Evolutionary conservation across 2,329 filamentous ascomycete species (phyloP).

Genomic region (Conoideocrella luteorostrata): DNA sequence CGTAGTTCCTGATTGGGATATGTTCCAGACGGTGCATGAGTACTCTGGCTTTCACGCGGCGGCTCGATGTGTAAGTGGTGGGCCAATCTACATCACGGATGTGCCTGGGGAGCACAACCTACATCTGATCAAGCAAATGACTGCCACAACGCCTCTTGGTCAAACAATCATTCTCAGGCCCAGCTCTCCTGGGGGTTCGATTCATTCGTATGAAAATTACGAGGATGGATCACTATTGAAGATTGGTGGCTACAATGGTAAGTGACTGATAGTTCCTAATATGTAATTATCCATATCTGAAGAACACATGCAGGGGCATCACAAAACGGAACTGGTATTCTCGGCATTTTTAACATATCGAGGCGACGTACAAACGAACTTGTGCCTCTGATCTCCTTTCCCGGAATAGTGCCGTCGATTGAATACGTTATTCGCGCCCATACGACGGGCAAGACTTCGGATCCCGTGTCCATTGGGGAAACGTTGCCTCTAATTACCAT

Average conservation of each 20-base stretch:
- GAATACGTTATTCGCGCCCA: constrained; percentile 72
- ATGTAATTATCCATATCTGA: not conserved
- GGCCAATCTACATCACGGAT: constrained; percentile 93
- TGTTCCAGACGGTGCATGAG: constrained; percentile 58
- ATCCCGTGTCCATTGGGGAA: constrained; percentile 38
- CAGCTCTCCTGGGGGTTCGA: constrained; percentile 63
- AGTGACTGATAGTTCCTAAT: constrained; percentile 8
- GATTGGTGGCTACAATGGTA: constrained; percentile 70
- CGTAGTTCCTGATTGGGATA: constrained; percentile 74
- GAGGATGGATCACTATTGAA: constrained; percentile 68
- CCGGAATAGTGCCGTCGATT: constrained; percentile 52
- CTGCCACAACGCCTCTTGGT: constrained; percentile 62
- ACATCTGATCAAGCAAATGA: constrained; percentile 72
- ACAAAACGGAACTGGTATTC: constrained; percentile 64
- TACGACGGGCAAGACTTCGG: constrained; percentile 55
- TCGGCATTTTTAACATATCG: constrained; percentile 81
- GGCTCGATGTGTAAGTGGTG: constrained; percentile 81
- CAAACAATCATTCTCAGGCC: constrained; percentile 78
- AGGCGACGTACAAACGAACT: constrained; percentile 58
- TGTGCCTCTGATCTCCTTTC: constrained; percentile 64
- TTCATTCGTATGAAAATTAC: constrained; percentile 69
- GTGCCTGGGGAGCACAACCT: constrained; percentile 75
- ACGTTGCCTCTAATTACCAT: constrained; percentile 51
- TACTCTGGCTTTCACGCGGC: constrained; percentile 85
- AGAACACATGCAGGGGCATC: constrained; percentile 31